Base-by-base conservation (phyloP, 1,284 basidiomycete species). In the Sporisorium scitamineum region DNA sequence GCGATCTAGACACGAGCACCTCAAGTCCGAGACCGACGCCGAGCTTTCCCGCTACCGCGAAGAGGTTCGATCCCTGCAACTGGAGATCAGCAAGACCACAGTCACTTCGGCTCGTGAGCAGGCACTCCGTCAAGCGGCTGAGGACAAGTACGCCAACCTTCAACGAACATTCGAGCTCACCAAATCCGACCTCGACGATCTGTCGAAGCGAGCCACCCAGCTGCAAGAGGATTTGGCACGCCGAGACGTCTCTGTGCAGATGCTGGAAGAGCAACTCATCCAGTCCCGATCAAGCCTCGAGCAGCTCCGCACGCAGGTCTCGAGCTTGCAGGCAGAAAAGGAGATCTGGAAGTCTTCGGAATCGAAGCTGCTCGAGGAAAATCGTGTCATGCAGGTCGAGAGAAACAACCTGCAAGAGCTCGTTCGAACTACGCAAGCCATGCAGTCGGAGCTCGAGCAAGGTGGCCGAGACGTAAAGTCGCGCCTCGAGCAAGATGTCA, bases 251-350 rank as follows among this genome's bases (percentile, higher is more conserved):
- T 45, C 54, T n/a, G 45, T 45, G 13, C 66, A 79, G 39, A 50
- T 88, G 89, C 16, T 89, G 89, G 47, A 86, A 89, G 61, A 92
- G 92, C 76, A 90, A 91, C 75, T 90, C 90, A 53, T 75, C 42
- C 58, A 76, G 18, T 58, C 63, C 2, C 69, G 60, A 14, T 63
- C 76, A 5, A 64, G 52, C 22, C 39, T 73, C n/a, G 80, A 83
- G 62, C 76, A 71, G 26, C 61, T 82, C 20, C 90, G 93, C 7
- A 94, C 92, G 76, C 94, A 97, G 81, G 90, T 89, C 67, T 92
- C 93, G 1, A 94, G 92, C 79, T 89, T 96, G 32, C 90, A 92
- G 31, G 94, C 94, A 0, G 95, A 97, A 88, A 94, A 94, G 88
- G 92, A 91, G 80, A 57, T 81, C 32, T 69, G 68, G 61, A 76